These are phyloP conservation scores for Marasmius fiardii DNA, from an alignment of 1,284 basidiomycete species.

Conservation along the genomic window DNA sequence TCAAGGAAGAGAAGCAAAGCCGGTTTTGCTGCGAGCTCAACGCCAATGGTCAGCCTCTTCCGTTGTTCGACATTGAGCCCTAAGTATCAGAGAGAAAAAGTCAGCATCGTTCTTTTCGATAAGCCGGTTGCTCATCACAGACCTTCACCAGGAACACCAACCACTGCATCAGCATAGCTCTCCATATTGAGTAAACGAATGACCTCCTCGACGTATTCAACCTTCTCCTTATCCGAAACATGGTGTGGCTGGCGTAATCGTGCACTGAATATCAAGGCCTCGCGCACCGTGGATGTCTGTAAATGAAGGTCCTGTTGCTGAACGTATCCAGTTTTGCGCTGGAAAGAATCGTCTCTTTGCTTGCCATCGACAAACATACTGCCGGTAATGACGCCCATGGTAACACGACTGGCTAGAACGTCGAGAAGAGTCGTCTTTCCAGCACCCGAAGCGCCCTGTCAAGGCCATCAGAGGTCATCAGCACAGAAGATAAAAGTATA, in stretches of 20 bases:
- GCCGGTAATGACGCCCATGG: conserved; percentile 61
- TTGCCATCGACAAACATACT: conserved; percentile 64
- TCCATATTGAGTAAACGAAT: conserved; percentile 66
- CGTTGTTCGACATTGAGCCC: conserved; percentile 41
- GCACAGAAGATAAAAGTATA: background rate
- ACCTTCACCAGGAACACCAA: conserved; percentile 59
- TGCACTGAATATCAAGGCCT: conserved; percentile 68
- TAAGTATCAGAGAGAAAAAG: conserved; percentile 19
- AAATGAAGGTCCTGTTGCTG: conserved; percentile 64
- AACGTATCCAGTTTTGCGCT: conserved; percentile 54
- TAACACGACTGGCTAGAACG: conserved; percentile 61
- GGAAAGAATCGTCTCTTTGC: conserved; percentile 56
- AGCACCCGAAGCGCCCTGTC: conserved; percentile 52
- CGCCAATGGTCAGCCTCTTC: conserved; percentile 51
- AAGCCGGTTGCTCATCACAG: conserved; percentile 14
- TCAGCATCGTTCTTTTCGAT: background rate
- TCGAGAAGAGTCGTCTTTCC: conserved; percentile 65
- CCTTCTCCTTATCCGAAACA: conserved; percentile 55
- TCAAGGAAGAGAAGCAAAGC: conserved; percentile 62
- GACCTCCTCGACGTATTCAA: conserved; percentile 67
- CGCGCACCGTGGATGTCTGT: conserved; percentile 55
- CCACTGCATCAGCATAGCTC: conserved; percentile 60
- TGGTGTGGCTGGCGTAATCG: conserved; percentile 58
- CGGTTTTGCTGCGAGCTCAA: conserved; percentile 32
- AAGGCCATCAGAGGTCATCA: background rate